phyloP scores from a whole-genome alignment of 83 land plant genomes.

The Picea mariana region DNA sequence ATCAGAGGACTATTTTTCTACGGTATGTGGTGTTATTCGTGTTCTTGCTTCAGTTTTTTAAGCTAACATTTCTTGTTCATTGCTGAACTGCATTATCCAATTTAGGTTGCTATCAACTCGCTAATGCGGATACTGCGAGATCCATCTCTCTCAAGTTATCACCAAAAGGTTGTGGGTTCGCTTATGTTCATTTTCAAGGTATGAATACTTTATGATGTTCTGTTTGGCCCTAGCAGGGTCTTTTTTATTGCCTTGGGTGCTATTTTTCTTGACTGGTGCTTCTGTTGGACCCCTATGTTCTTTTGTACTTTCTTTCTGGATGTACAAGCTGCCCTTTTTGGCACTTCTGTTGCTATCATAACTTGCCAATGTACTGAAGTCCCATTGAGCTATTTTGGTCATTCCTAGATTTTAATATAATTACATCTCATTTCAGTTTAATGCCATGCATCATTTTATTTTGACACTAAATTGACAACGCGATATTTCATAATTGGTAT shows the following conservation, averaged over 20 bases:
- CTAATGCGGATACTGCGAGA: conserved; percentile 95
- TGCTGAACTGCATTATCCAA: conserved; percentile 9
- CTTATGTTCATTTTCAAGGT: conserved; percentile 98
- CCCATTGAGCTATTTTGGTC: too few species aligned
- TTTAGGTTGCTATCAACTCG: conserved; percentile 96
- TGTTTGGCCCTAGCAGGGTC: neutral
- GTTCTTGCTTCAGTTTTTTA: conserved; percentile 5
- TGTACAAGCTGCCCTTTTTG: neutral
- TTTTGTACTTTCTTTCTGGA: neutral
- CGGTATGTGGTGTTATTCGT: conserved; percentile 43
- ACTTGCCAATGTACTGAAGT: neutral
- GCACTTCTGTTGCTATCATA: neutral
- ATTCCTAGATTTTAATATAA: too few species aligned
- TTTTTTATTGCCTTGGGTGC: neutral
- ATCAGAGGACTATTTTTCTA: conserved; percentile 93
- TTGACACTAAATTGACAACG: neutral
- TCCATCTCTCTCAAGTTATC: conserved; percentile 92
- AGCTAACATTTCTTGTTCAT: neutral
- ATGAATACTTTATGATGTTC: conserved; percentile 1
- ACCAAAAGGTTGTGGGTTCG: conserved; percentile 93
- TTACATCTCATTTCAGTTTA: too few species aligned
- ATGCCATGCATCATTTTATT: neutral
- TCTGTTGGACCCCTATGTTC: neutral
- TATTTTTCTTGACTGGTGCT: neutral
- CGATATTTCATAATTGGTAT: neutral